A percentile compares a stretch with the other conserved stretches of the same genome.
Evolutionary conservation across 2,329 filamentous ascomycete species (phyloP).

Genomic region (Aspergillus melleus): DNA sequence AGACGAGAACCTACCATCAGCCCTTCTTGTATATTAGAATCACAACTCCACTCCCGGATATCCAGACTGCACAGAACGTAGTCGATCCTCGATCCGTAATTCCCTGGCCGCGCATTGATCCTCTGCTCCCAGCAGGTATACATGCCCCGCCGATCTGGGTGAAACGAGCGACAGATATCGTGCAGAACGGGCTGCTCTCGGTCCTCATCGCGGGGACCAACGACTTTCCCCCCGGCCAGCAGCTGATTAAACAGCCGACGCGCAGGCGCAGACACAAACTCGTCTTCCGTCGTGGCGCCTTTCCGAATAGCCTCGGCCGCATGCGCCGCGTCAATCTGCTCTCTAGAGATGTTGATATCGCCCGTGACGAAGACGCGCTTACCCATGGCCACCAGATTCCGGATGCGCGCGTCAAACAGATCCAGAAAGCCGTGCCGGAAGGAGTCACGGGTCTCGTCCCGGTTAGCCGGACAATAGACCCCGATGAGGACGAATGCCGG

Average conservation of each 20-base stretch:
- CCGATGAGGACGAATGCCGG: slow-evolving; percentile 92
- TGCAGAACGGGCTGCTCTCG: slow-evolving; percentile 72
- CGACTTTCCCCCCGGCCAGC: slow-evolving; percentile 69
- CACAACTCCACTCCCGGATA: slow-evolving; percentile 77
- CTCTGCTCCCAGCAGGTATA: slow-evolving; percentile 97
- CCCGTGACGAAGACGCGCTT: slow-evolving; percentile 85
- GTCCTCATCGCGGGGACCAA: slow-evolving; percentile 64
- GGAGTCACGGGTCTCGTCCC: slow-evolving; percentile 78
- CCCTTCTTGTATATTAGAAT: slow-evolving; percentile 87
- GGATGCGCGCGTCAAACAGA: slow-evolving; percentile 77
- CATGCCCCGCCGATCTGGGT: slow-evolving; percentile 81
- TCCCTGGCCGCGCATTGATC: slow-evolving; percentile 91
- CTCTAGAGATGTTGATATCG: slow-evolving; percentile 77
- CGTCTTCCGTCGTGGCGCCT: slow-evolving; percentile 64
- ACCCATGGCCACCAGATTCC: slow-evolving; percentile 76
- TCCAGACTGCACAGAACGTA: slow-evolving; percentile 81
- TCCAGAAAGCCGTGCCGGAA: slow-evolving; percentile 80
- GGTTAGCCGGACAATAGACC: slow-evolving; percentile 86
- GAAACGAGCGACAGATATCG: slow-evolving; percentile 81
- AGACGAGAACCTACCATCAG: slow-evolving; percentile 57
- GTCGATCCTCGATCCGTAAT: slow-evolving; percentile 90
- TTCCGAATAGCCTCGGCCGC: slow-evolving; percentile 71
- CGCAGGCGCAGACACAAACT: slow-evolving; percentile 71
- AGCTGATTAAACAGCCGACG: slow-evolving; percentile 83
- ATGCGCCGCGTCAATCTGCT: slow-evolving; percentile 74